A percentile compares a stretch with the other conserved stretches of the same genome.
Evolutionary conservation across 176 grass and related monocot genomes (phyloP).

Genomic region (Triticum aestivum): IWGSC_CS_RefSeq_v2.1 NC_057810.1:7577111-7577610

Average conservation of each 20-base stretch:
- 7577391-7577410: too few species aligned
- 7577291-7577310: too few species aligned
- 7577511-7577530: conserved; percentile 60
- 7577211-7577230: conserved; percentile 93
- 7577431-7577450: background rate
- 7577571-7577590: conserved; percentile 39
- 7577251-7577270: background rate
- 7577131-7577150: conserved; percentile 54
- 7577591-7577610: conserved; percentile 57
- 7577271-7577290: background rate
- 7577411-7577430: too few species aligned
- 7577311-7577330: too few species aligned
- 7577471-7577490: conserved; percentile 72
- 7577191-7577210: conserved; percentile 86
- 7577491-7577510: conserved; percentile 84
- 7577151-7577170: conserved; percentile 53
- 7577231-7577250: conserved; percentile 38
- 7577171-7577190: conserved; percentile 77
- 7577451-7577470: background rate
- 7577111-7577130: conserved; percentile 58
- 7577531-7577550: conserved; percentile 31
- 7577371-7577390: too few species aligned
- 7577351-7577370: background rate
- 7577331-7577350: too few species aligned
- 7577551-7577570: conserved; percentile 70